Conservation (phyloP, 2,329 filamentous ascomycete species). For the Cercospora sp. region DNA sequence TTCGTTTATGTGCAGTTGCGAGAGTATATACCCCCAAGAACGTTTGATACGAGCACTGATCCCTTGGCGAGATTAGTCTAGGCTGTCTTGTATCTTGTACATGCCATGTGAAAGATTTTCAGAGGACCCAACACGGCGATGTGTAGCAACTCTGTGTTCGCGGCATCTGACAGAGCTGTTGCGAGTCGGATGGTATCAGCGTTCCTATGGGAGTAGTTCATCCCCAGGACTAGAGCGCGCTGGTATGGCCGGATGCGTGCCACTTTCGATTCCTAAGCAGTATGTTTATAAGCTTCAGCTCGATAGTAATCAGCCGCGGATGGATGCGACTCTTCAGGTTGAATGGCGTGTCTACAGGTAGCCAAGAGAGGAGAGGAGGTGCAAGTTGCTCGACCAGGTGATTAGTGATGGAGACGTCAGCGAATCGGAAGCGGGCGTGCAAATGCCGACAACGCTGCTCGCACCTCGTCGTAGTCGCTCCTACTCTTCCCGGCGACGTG, state of each 20-base stretch:
- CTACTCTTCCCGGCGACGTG: slow-evolving; percentile 1
- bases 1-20: not conserved
- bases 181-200: not conserved
- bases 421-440: slow-evolving; percentile 2
- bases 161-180: not conserved
- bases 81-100: too few relatives aligned
- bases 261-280: not conserved
- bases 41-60: not conserved
- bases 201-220: not conserved
- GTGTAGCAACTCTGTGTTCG: not conserved
- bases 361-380: not conserved
- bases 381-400: not conserved
- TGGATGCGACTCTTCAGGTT: not conserved
- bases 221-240: not conserved
- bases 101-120: too few relatives aligned
- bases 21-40: not conserved
- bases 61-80: too few relatives aligned
- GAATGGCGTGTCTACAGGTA: not conserved
- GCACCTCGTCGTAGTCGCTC: not conserved
- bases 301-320: not conserved
- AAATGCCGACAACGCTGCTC: not conserved
- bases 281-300: not conserved
- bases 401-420: not conserved
- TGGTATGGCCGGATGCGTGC: not conserved
- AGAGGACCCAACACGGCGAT: too few relatives aligned